Conservation (phyloP, 2,329 filamentous ascomycete species). For the Apiospora malaysiana region DNA sequence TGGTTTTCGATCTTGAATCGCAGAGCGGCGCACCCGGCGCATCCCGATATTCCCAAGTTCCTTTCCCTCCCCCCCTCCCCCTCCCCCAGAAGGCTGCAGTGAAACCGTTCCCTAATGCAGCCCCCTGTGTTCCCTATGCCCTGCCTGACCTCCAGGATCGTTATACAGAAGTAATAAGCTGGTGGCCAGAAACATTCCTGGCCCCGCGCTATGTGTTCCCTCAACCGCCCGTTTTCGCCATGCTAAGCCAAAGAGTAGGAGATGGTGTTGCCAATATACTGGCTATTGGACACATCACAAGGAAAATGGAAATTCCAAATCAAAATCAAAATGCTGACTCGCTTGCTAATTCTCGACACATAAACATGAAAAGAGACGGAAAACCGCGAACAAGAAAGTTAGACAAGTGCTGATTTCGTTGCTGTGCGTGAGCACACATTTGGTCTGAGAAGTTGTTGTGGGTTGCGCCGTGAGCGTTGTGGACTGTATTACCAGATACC, state of each 20-base stretch:
- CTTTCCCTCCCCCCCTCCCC: constrained; percentile 31
- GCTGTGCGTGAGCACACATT: constrained; percentile 40
- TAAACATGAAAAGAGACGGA: constrained; percentile 36
- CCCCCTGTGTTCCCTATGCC: constrained; percentile 21
- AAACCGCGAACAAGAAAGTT: constrained; percentile 19
- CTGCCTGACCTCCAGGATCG: constrained; percentile 31
- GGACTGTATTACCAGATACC: constrained; percentile 37
- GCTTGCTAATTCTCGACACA: constrained; percentile 42
- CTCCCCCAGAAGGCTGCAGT: constrained; percentile 21
- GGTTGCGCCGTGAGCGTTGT: constrained; percentile 39
- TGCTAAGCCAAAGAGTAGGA: constrained; percentile 35
- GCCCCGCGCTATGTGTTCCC: constrained; percentile 30
- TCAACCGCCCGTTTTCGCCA: constrained; percentile 41
- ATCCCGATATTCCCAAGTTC: constrained; percentile 22
- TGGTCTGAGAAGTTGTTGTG: constrained; percentile 34
- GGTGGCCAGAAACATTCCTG: constrained; percentile 28
- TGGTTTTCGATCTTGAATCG: constrained; percentile 22
- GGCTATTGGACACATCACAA: constrained; percentile 26
- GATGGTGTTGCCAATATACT: constrained; percentile 20
- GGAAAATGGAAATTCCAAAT: constrained; percentile 35
- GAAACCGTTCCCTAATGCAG: constrained; percentile 21
- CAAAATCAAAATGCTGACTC: constrained; percentile 46
- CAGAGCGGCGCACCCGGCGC: constrained; percentile 13
- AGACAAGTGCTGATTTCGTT: constrained; percentile 33
- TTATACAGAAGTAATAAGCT: constrained; percentile 38